phyloP scores from a whole-genome alignment of 2,329 filamentous ascomycete species.

The Penicillium sp. region DNA sequence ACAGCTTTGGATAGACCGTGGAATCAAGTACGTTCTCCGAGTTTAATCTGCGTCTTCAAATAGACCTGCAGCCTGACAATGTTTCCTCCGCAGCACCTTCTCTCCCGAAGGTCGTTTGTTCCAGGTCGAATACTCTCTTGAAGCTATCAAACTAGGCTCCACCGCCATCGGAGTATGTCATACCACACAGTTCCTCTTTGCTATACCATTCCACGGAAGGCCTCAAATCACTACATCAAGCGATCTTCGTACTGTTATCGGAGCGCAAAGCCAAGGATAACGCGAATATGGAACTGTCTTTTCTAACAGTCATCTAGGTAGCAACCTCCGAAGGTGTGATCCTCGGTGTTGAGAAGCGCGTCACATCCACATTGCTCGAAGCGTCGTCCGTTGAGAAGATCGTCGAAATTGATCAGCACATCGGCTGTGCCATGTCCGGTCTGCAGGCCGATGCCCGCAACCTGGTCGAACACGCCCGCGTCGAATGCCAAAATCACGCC shows the following conservation, averaged over 20 bases:
- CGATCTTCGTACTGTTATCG: not conserved
- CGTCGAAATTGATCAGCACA: conserved; percentile 97
- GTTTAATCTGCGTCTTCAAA: not conserved
- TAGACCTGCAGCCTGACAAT: conserved; percentile 23
- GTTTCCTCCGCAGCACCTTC: conserved; percentile 71
- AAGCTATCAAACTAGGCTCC: conserved; percentile 98
- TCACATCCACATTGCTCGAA: conserved; percentile 95
- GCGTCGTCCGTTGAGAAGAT: conserved; percentile 99
- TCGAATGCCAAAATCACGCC: conserved; percentile 93
- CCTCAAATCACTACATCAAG: not conserved
- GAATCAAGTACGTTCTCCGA: conserved; percentile 75
- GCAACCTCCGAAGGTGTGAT: conserved; percentile 93
- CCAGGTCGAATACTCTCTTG: conserved; percentile 99
- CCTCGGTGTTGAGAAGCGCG: conserved; percentile 97
- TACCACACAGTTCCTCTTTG: not conserved
- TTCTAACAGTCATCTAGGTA: conserved; percentile 50
- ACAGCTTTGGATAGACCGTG: conserved; percentile 66
- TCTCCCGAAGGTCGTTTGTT: conserved; percentile 99
- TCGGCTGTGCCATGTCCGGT: conserved; percentile 97
- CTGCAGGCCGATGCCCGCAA: conserved; percentile 95
- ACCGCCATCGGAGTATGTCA: conserved; percentile 84
- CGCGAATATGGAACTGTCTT: conserved; percentile 2
- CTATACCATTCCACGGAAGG: not conserved
- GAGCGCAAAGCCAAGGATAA: not conserved
- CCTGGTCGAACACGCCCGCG: conserved; percentile 97